Base-by-base conservation (phyloP, 805 yeast species). In the Candida quercuum region DNA sequence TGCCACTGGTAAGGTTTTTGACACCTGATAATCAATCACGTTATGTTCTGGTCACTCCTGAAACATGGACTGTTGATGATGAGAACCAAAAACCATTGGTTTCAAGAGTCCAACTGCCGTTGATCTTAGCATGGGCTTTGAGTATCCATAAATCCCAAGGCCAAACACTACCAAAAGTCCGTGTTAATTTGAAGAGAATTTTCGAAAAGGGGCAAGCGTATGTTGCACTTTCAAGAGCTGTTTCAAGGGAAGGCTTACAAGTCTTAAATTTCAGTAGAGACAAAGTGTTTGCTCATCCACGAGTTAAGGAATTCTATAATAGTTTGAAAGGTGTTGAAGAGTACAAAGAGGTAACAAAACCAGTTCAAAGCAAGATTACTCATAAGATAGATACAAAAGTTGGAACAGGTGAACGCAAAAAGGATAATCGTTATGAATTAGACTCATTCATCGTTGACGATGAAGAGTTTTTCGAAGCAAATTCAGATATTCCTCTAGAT, bases 61-160 rank as follows among this genome's bases (percentile, higher is more conserved):
- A 91, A 54, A 69, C 69, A 12, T 91, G 96, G 87, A 72, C 71
- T 0, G 67, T 86, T 17, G 91, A 81, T 45, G 94, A 87, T 58
- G 87, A 83, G 36, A 63, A 69, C 18, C 86, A 82, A 16, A 67
- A 67, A 8, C 75, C 81, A 0, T 47, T 86, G 12, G 95, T 86
- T 1, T 69, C 82, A 2, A 68, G 97, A 49, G 67, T 70, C 0
- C 99, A 93, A 54, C 48, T 93, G 2, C 99, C 99, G 0, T 63
- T 93, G 37, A 79, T 91, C 49, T 64, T 89, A n/a, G 95, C 99
- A 0, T 93, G 98, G 97, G 88, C 99, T 0, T 61, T 93, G 31
- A 88, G 97, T 0, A 89, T 93, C 32, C 99, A 93, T 57, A 91
- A 93, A 62, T 80, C 97, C 0, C 99, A 91, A 58, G 99, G 99